Conservation (phyloP, 176 grass and related monocot species). For the Olyra latifolia region DNA sequence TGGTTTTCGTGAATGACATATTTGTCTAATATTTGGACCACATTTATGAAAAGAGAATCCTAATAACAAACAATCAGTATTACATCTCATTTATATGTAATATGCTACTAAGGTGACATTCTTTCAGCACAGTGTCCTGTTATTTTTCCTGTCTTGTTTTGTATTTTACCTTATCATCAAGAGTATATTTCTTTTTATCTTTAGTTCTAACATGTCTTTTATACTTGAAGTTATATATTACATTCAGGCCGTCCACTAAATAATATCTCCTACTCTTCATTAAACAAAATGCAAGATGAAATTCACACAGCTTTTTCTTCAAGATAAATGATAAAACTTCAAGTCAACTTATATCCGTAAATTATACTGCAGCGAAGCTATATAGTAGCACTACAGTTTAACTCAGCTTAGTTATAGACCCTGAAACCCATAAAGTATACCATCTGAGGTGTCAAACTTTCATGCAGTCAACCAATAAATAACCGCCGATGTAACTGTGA, state of each 20-base stretch:
- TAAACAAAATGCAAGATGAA: not conserved
- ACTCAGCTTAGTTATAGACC: not conserved
- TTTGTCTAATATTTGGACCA: not conserved
- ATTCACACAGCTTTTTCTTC: not conserved
- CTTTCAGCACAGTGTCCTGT: not conserved
- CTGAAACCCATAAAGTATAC: not conserved
- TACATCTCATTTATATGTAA: not conserved
- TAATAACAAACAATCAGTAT: not conserved
- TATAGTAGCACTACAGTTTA: not conserved
- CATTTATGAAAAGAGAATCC: not conserved
- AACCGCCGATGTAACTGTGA: not conserved
- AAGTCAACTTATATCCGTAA: not conserved
- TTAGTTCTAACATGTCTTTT: not conserved
- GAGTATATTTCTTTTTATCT: not conserved
- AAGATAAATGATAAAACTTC: slow-evolving; percentile 6
- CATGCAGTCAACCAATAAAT: not conserved
- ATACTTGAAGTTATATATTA: not conserved
- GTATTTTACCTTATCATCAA: not conserved
- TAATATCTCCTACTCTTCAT: not conserved
- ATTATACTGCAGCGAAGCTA: slow-evolving; percentile 8
- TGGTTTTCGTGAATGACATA: not conserved
- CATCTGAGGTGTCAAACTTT: not conserved
- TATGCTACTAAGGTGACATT: slow-evolving; percentile 7
- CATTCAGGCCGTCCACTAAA: not conserved
- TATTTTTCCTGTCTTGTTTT: not conserved